Evolutionary conservation across 2,329 filamentous ascomycete species (phyloP).

Genomic region (Domatiomyces globalis): DNA sequence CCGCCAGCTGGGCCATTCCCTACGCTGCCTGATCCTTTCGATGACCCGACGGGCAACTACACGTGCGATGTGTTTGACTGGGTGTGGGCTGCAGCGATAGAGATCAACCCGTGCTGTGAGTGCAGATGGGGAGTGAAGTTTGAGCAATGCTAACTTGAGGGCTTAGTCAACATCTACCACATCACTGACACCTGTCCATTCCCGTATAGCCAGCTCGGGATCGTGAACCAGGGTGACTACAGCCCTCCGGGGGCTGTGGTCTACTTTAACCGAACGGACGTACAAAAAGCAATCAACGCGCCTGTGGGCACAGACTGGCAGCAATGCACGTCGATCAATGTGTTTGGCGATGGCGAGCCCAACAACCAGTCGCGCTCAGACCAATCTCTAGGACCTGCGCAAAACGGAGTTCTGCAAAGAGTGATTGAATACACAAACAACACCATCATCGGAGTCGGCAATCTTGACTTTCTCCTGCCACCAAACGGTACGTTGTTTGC

Average conservation of each 20-base stretch:
- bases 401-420: conserved; percentile 38
- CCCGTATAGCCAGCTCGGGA: conserved; percentile 53
- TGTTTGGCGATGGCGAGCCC: conserved; percentile 26
- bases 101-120: conserved; percentile 52
- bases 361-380: conserved; percentile 28
- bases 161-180: conserved; percentile 51
- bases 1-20: conserved; percentile 27
- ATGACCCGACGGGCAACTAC: conserved; percentile 7
- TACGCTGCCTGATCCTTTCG: conserved; percentile 6
- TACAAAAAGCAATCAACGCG: conserved; percentile 36
- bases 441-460: conserved; percentile 35
- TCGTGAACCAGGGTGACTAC: conserved; percentile 28
- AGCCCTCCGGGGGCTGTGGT: conserved; percentile 25
- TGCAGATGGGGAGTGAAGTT: not conserved
- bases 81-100: conserved; percentile 4
- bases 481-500: conserved; percentile 39
- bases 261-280: conserved; percentile 41
- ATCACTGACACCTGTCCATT: conserved; percentile 59
- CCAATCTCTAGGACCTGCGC: conserved; percentile 36
- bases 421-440: conserved; percentile 40
- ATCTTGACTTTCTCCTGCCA: conserved; percentile 35
- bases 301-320: conserved; percentile 29
- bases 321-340: conserved; percentile 29
- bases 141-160: not conserved
- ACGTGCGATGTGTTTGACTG: conserved; percentile 7